These are phyloP conservation scores for Hanseniaspora thailandica DNA, from an alignment of 805 yeast genomes.

Conservation along the genomic window DNA sequence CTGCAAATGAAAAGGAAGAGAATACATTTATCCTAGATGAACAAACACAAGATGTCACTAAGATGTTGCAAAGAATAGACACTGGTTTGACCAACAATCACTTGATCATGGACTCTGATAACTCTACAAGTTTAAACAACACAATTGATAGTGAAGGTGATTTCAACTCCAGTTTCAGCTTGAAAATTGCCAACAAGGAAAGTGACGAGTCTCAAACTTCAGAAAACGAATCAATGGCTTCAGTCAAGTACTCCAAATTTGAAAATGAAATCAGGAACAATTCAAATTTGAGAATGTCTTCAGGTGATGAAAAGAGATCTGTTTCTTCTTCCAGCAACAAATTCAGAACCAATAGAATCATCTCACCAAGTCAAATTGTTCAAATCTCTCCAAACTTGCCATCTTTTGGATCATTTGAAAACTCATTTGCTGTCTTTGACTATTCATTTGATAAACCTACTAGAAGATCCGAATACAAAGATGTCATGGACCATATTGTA, in stretches of 20 bases:
- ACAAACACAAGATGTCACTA: not conserved
- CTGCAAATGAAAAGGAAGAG: not conserved
- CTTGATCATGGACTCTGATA: not conserved
- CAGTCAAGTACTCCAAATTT: slow-evolving; percentile 2
- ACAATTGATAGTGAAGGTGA: not conserved
- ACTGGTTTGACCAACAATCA: not conserved
- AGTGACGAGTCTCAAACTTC: not conserved
- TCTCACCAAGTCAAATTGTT: slow-evolving; percentile 6
- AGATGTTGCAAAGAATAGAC: not conserved
- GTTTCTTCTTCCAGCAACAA: not conserved
- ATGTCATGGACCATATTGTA: not conserved
- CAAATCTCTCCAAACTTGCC: slow-evolving; percentile 1
- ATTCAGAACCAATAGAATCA: slow-evolving; percentile 7
- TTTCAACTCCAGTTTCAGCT: slow-evolving; percentile 1
- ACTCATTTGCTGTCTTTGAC: not conserved
- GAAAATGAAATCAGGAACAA: not conserved
- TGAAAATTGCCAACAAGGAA: not conserved
- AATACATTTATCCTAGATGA: not conserved
- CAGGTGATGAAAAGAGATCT: not conserved
- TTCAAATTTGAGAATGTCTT: slow-evolving; percentile 1
- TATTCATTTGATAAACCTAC: not conserved
- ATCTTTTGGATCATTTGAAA: not conserved
- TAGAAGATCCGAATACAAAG: not conserved
- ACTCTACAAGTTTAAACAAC: not conserved
- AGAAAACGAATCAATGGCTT: not conserved